Percentiles rank a stretch among this genome's conserved stretches.
Evolutionary conservation across 2,329 filamentous ascomycete species (phyloP).

Genomic region (Coniochaeta prunicola): DNA sequence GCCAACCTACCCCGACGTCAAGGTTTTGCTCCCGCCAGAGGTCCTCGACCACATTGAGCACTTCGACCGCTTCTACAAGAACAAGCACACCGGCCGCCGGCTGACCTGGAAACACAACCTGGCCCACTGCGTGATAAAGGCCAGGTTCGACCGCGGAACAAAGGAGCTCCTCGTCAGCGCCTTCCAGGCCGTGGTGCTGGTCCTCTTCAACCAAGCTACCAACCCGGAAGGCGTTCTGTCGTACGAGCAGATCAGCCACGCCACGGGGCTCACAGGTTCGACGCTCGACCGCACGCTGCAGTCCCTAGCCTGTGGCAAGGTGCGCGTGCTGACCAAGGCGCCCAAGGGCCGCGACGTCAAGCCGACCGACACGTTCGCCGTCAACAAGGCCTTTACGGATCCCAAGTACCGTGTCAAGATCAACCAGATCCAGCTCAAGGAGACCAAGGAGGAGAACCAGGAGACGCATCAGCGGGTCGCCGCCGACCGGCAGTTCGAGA

Average conservation of each 20-base stretch:
- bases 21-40: slow-evolving; percentile 61
- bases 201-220: slow-evolving; percentile 75
- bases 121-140: slow-evolving; percentile 83
- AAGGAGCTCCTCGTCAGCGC: slow-evolving; percentile 90
- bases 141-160: slow-evolving; percentile 67
- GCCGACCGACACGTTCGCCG: slow-evolving; percentile 71
- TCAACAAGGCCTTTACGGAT: slow-evolving; percentile 72
- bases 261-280: slow-evolving; percentile 65
- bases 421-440: slow-evolving; percentile 96
- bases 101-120: slow-evolving; percentile 89
- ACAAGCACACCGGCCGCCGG: slow-evolving; percentile 80
- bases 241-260: slow-evolving; percentile 68
- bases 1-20: slow-evolving; percentile 77
- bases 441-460: slow-evolving; percentile 91
- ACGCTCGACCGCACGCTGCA: slow-evolving; percentile 89
- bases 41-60: slow-evolving; percentile 70
- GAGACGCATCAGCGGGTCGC: slow-evolving; percentile 86
- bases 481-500: slow-evolving; percentile 89
- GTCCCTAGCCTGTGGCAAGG: slow-evolving; percentile 86
- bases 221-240: slow-evolving; percentile 52
- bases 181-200: slow-evolving; percentile 84
- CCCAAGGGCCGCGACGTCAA: slow-evolving; percentile 79
- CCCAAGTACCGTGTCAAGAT: slow-evolving; percentile 91
- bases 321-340: slow-evolving; percentile 75
- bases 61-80: slow-evolving; percentile 81